A percentile compares a stretch with the other conserved stretches of the same genome.
phyloP scores from a whole-genome alignment of 441 rosid genomes.

The Corymbia calophylla region DNA sequence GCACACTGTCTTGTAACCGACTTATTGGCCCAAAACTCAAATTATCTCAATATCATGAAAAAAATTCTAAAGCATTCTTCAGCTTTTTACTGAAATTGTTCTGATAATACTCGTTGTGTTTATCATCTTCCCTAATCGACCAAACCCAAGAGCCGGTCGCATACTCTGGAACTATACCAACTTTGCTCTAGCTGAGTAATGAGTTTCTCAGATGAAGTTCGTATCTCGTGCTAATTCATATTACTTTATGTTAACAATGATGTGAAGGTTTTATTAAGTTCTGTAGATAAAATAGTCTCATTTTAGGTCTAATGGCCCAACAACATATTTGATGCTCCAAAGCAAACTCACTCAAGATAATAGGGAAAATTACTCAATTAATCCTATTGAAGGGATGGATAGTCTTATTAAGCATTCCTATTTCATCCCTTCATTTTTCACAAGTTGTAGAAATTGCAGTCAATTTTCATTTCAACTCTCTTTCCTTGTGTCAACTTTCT shows the following conservation, averaged over 20 bases:
- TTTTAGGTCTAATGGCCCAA: neutral
- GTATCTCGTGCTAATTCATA: neutral
- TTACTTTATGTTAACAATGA: neutral
- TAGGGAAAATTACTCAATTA: neutral
- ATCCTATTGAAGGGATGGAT: neutral
- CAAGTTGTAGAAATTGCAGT: neutral
- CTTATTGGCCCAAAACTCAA: too few relatives aligned
- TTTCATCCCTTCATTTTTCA: neutral
- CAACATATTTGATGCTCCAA: neutral
- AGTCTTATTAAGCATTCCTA: neutral
- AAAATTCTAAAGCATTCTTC: too few relatives aligned
- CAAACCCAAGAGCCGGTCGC: neutral
- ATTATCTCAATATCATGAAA: too few relatives aligned
- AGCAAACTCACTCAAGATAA: neutral
- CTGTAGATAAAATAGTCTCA: neutral
- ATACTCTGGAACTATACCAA: neutral
- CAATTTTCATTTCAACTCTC: neutral
- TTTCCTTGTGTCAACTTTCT: neutral
- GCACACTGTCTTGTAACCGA: too few relatives aligned
- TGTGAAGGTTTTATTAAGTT: neutral
- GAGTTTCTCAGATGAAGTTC: neutral
- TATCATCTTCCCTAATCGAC: neutral
- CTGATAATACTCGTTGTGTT: neutral
- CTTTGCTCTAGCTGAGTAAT: neutral
- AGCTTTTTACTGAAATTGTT: too few relatives aligned